These are phyloP conservation scores for Dendrostoma leiphaemia DNA, from an alignment of 2,329 filamentous ascomycete genomes.

Conservation along the genomic window DNA sequence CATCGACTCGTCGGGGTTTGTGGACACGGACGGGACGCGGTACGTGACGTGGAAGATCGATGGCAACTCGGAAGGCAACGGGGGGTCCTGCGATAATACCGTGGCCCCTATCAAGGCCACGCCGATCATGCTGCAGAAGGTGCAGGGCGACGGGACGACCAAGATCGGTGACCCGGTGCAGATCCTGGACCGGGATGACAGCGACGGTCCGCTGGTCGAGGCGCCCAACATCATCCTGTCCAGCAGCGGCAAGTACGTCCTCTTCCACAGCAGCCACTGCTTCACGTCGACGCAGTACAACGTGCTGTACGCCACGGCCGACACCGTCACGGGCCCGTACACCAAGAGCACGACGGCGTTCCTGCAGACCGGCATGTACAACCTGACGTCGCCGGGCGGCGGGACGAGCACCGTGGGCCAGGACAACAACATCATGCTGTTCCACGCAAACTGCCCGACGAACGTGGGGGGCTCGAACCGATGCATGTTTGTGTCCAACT, in stretches of 20 bases:
- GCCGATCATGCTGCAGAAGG: constrained; percentile 55
- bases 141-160: constrained; percentile 50
- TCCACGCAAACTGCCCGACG: constrained; percentile 16
- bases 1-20: constrained; percentile 62
- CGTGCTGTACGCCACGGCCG: constrained; percentile 55
- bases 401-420: constrained; percentile 14
- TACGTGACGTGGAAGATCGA: constrained; percentile 68
- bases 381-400: constrained; percentile 17
- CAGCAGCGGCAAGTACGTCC: constrained; percentile 49
- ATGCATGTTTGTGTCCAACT: constrained; percentile 16
- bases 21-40: constrained; percentile 49
- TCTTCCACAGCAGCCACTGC: constrained; percentile 64
- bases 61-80: constrained; percentile 51
- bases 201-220: constrained; percentile 57
- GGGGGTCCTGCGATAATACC: constrained; percentile 45
- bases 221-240: constrained; percentile 54
- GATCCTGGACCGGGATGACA: constrained; percentile 42
- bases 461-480: constrained; percentile 12
- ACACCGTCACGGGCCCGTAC: constrained; percentile 15
- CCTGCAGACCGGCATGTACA: constrained; percentile 9
- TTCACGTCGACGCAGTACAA: constrained; percentile 54
- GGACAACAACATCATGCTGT: constrained; percentile 10
- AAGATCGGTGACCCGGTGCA: constrained; percentile 46
- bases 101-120: constrained; percentile 41
- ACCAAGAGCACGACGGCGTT: constrained; percentile 3